Base-by-base conservation (phyloP, 768 basidiomycete genomes). In the Leucocoprinus leucothites region DNA sequence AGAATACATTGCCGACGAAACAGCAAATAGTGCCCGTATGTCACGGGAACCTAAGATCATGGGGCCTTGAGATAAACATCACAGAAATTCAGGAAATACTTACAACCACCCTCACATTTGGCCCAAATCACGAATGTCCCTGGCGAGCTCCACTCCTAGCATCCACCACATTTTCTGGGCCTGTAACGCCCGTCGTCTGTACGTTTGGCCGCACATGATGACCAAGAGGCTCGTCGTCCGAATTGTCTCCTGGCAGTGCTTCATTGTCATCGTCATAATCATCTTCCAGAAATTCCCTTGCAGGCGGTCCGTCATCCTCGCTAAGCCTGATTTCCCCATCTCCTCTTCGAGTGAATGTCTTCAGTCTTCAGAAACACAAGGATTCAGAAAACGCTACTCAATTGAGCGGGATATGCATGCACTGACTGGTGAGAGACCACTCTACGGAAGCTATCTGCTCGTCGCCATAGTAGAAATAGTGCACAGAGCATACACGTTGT, bases 261-360 rank as follows among this genome's bases (percentile, higher is more conserved):
- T 70, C 70, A 26, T 75, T 67, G 48, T 61, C 60, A 31, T 76
- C 79, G 11, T 80, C 84, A 44, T 84, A 83, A 45, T 81, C 77
- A 28, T 81, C 82, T 35, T 75, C 78, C 46, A 89, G 60, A 58
- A 88, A 88, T 51, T 84, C 82, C 14, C 74, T 71, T n/a, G 85
- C 78, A n/a, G 86, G 76, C 11, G 87, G 87, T 0, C 85, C 84
- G 51, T 88, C 85, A 59, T 89, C 87, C 62, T 81, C 76, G 45
- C 85, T 87, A 19, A 89, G 74, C 8, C 87, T 79, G 52, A 89
- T 86, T n/a, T n/a, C n/a, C 5, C 66, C 74, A 2, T 87, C 87
- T 57, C 84, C 82, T 14, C 68, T 63, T 14, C 70, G 67, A 1
- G 75, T 73, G 67, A 85, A 78, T 5, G 79, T 80, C 60, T 82